phyloP scores from a whole-genome alignment of 441 rosid species.

The Pelargonium myrrhifolium region DNA sequence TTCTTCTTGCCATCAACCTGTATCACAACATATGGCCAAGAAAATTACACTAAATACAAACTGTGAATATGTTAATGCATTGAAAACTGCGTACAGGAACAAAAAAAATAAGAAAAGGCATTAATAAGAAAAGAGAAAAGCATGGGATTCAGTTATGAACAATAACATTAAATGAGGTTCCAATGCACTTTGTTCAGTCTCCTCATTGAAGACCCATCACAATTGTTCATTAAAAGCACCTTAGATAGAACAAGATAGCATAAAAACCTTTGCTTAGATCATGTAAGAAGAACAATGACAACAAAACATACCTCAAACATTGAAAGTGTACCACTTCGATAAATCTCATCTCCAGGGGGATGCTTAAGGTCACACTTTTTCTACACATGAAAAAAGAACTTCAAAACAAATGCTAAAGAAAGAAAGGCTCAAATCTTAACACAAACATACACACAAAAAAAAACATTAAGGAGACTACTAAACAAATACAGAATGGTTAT shows the following conservation, averaged over 20 bases:
- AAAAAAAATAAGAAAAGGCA: too few relatives aligned
- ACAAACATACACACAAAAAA: not conserved
- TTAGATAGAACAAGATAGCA: not conserved
- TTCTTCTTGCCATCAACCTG: conserved; percentile 99
- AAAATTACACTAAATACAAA: not conserved
- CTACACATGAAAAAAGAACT: conserved; percentile 30
- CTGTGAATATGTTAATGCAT: not conserved
- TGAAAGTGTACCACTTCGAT: conserved; percentile 89
- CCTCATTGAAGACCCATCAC: too few relatives aligned
- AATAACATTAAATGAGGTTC: not conserved
- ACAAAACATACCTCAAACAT: conserved; percentile 82
- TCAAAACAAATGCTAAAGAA: not conserved
- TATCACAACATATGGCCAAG: conserved; percentile 17
- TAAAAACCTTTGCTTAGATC: not conserved
- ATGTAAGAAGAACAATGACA: not conserved
- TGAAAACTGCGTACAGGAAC: too few relatives aligned
- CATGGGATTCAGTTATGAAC: not conserved
- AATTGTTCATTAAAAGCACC: not conserved
- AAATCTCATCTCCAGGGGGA: conserved; percentile 99
- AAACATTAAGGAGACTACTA: not conserved
- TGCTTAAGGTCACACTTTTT: conserved; percentile 95
- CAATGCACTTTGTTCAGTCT: too few relatives aligned
- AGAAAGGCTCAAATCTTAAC: not conserved
- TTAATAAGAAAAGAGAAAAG: not conserved
- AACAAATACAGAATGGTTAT: too few relatives aligned